phyloP scores from a whole-genome alignment of 805 yeast species.

The Jamesozyma rosinii region DNA sequence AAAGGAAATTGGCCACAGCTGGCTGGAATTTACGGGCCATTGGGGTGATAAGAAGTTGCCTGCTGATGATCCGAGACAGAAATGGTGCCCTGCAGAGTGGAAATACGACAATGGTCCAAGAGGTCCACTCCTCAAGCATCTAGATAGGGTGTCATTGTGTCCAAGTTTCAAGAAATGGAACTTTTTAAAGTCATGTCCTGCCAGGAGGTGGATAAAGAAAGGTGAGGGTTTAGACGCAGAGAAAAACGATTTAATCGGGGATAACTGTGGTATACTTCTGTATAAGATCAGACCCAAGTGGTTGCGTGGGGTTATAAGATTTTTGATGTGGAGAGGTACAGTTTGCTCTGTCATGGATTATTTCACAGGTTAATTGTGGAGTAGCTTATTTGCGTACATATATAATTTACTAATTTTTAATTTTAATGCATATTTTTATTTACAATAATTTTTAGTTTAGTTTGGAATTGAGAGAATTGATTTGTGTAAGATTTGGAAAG shows the following conservation, averaged over 20 bases:
- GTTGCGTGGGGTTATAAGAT: slow-evolving; percentile 40
- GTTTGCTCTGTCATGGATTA: slow-evolving; percentile 46
- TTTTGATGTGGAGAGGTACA: slow-evolving; percentile 54
- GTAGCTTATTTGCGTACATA: neutral
- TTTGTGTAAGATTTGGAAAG: no score
- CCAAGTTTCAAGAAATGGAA: slow-evolving; percentile 92
- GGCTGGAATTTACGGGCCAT: slow-evolving; percentile 74
- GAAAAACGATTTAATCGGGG: slow-evolving; percentile 57
- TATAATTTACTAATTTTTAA: no score
- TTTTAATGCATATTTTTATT: no score
- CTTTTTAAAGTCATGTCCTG: slow-evolving; percentile 71
- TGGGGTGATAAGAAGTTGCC: slow-evolving; percentile 83
- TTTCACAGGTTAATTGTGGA: slow-evolving; percentile 25
- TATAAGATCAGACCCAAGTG: slow-evolving; percentile 44
- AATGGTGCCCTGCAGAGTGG: slow-evolving; percentile 83
- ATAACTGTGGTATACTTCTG: slow-evolving; percentile 62
- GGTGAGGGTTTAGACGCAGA: slow-evolving; percentile 74
- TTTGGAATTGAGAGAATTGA: no score
- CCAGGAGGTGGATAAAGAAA: slow-evolving; percentile 60
- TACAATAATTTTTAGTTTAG: no score
- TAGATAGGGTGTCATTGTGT: slow-evolving; percentile 63
- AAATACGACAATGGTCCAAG: slow-evolving; percentile 85
- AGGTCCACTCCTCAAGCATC: slow-evolving; percentile 78
- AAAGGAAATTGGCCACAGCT: slow-evolving; percentile 39
- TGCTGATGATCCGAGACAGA: slow-evolving; percentile 67